A percentile compares a stretch with the other conserved stretches of the same genome.
Evolutionary conservation across 345 rosid genomes (phyloP).

Genomic region (Acer yangbiense): DNA sequence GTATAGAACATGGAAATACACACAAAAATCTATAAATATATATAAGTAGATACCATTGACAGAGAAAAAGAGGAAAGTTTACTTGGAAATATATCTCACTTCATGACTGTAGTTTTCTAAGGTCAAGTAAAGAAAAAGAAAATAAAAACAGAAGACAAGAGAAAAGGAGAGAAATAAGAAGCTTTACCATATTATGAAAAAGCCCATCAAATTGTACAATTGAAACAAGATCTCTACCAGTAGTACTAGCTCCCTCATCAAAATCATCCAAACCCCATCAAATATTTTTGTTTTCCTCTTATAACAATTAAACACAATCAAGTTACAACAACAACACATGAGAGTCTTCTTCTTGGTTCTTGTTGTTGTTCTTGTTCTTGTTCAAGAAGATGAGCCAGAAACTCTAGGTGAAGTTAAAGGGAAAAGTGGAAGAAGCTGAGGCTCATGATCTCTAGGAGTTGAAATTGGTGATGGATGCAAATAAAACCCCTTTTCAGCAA

Average conservation of each 20-base stretch:
- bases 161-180: slow-evolving; percentile 17
- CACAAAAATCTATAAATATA: no score
- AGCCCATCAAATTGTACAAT: slow-evolving; percentile 52
- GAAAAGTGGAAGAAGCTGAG: slow-evolving; percentile 83
- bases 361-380: background rate
- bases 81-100: background rate
- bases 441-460: slow-evolving; percentile 90
- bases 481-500: slow-evolving; percentile 87
- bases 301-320: slow-evolving; percentile 10
- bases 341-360: background rate
- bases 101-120: background rate
- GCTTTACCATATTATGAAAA: slow-evolving; percentile 36
- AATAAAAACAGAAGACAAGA: background rate
- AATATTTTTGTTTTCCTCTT: slow-evolving; percentile 4
- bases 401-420: slow-evolving; percentile 85
- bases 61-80: background rate
- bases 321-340: slow-evolving; percentile 9
- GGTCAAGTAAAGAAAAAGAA: background rate
- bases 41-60: background rate
- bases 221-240: slow-evolving; percentile 35
- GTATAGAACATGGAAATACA: background rate
- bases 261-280: slow-evolving; percentile 26
- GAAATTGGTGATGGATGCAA: slow-evolving; percentile 90
- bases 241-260: background rate
- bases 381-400: slow-evolving; percentile 50